Conservation (phyloP, 257 asterid genomes). For the Lithospermum erythrorhizon region DNA sequence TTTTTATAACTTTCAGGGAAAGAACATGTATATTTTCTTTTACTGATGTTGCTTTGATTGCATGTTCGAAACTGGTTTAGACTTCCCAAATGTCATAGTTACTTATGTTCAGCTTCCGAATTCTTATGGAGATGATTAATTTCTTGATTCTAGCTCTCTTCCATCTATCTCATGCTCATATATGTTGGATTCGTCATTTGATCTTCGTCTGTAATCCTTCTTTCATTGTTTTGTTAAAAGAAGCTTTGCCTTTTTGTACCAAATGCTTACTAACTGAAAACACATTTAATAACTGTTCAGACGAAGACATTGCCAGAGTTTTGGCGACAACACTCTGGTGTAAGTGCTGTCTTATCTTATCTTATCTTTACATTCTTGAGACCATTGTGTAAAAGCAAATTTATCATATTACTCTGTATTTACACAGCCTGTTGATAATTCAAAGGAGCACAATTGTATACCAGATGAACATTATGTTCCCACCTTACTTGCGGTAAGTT, state of each 20-base stretch:
- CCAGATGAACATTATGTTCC: constrained; percentile 98
- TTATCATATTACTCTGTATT: constrained; percentile 11
- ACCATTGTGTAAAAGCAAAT: background rate
- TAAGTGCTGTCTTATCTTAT: constrained; percentile 32
- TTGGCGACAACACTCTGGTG: constrained; percentile 81
- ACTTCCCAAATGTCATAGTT: background rate
- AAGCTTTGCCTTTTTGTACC: background rate
- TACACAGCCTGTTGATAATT: constrained; percentile 77
- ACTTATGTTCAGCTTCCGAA: background rate
- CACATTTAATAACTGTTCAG: constrained; percentile 31
- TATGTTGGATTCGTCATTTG: too few species aligned
- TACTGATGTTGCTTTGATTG: background rate
- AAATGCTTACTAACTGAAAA: constrained; percentile 10
- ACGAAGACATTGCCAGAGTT: constrained; percentile 86
- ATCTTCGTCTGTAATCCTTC: too few species aligned
- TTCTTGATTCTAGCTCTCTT: too few species aligned
- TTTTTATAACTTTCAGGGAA: background rate
- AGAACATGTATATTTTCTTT: background rate
- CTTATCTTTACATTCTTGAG: background rate
- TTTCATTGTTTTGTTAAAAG: too few species aligned
- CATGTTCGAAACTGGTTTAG: background rate
- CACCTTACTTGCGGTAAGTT: constrained; percentile 81
- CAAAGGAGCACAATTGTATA: constrained; percentile 91
- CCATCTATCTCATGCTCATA: background rate
- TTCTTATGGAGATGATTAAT: too few species aligned